Base-by-base conservation (phyloP, 441 rosid species). In the Aquilaria agallochum region DNA sequence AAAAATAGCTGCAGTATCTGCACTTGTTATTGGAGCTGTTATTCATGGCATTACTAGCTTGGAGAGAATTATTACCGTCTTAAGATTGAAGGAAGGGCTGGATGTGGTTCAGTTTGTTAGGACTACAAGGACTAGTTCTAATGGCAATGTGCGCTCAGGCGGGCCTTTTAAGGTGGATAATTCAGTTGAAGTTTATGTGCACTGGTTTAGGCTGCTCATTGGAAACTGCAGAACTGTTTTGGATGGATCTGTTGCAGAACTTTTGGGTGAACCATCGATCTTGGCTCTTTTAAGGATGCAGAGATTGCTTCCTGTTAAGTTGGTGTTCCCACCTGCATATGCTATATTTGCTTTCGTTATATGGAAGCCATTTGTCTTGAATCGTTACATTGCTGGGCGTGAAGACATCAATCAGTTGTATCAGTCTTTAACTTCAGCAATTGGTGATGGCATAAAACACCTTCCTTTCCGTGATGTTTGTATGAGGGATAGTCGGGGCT, bases 281-380 rank as follows among this genome's bases (percentile, higher is more conserved):
- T 83, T 86, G 70, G 97, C 98, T 76, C 78, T 96, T 68, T 89
- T 91, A 53, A 88, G 96, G 80, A 93, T 93, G 97, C 99, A 96
- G 76, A 86, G 89, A 65, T 73, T 87, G 80, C 92, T 96, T 44
- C 97, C 98, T 51, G 79, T 93, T 60, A 74, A 77, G 62, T 85
- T 93, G 83, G 97, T 93, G 63, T 86, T 93, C 65, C 99, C 96
- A 45, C 98, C 99, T 42, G 96, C 97, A 32, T 93, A 82, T 76
- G 79, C 90, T 51, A 85, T 96, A 72, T 80, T 90, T 71, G 95
- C 97, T 11, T 86, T 89, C 72, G 82, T 93, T 66, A 65, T 79
- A 14, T 96, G 99, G 99, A 83, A 81, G 72, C 84, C 89, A 44
- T 81, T 90, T 72, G 73, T 90, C 79, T 67, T 72, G 51, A 84